Evolutionary conservation across 768 basidiomycete species (phyloP).

Genomic region (Dentipellis fragilis): DNA sequence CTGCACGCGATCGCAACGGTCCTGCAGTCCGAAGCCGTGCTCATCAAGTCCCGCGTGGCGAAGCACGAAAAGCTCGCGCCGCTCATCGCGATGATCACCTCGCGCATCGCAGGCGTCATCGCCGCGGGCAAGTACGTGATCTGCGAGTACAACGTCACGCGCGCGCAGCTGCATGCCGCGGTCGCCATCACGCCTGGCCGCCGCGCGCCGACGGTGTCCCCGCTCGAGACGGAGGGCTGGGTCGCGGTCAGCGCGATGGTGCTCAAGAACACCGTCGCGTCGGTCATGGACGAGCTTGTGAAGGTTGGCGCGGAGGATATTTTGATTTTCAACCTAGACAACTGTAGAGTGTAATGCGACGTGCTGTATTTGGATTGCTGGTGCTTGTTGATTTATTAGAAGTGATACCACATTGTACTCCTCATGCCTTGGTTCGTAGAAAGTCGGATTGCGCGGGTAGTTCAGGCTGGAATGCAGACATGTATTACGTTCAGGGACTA

Average conservation of each 20-base stretch:
- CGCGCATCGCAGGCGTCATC: constrained; percentile 85
- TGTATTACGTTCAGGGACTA: too few species aligned
- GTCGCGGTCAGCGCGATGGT: constrained; percentile 91
- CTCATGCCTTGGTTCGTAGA: too few species aligned
- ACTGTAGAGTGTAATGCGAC: constrained; percentile 86
- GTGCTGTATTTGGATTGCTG: neutral
- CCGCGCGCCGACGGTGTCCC: constrained; percentile 78
- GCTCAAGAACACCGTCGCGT: constrained; percentile 68
- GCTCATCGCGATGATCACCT: constrained; percentile 71
- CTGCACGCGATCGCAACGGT: constrained; percentile 88
- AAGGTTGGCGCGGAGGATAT: constrained; percentile 84
- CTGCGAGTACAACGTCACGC: constrained; percentile 86
- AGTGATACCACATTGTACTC: too few species aligned
- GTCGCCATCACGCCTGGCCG: constrained; percentile 77
- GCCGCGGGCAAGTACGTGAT: constrained; percentile 81
- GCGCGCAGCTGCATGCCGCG: constrained; percentile 51
- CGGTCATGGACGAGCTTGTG: constrained; percentile 82
- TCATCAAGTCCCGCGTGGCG: constrained; percentile 68
- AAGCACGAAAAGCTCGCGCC: constrained; percentile 55
- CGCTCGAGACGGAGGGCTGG: constrained; percentile 79
- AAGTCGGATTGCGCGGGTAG: too few species aligned
- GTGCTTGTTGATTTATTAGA: neutral
- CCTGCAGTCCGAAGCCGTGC: constrained; percentile 79
- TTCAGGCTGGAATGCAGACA: too few species aligned
- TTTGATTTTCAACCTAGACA: constrained; percentile 80